A percentile compares a stretch with the other conserved stretches of the same genome.
Evolutionary conservation across 2,329 filamentous ascomycete species (phyloP).

Genomic region (Aspergillus quadricinctus): DNA sequence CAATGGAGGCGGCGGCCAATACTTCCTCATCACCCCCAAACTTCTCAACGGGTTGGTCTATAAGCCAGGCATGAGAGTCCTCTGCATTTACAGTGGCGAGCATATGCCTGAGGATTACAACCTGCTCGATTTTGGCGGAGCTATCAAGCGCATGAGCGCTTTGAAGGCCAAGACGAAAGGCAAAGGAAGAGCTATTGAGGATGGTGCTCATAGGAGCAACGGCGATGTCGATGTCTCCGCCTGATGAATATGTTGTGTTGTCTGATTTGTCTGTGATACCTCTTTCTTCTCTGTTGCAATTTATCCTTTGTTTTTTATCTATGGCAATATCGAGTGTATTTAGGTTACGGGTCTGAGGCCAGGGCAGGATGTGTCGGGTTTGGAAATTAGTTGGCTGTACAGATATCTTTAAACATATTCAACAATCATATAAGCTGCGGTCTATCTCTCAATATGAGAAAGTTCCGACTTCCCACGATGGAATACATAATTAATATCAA

Average conservation of each 20-base stretch:
- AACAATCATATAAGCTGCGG: neutral
- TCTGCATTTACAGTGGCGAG: constrained; percentile 90
- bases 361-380: neutral
- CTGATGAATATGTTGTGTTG: constrained; percentile 7
- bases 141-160: constrained; percentile 31
- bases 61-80: constrained; percentile 83
- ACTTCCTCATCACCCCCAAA: constrained; percentile 98
- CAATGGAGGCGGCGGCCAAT: constrained; percentile 58
- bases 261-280: constrained; percentile 1
- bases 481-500: too few relatives aligned
- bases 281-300: neutral
- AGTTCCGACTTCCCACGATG: neutral
- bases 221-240: constrained; percentile 18
- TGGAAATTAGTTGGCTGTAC: neutral
- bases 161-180: constrained; percentile 17
- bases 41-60: constrained; percentile 81
- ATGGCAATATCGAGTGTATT: neutral
- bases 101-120: constrained; percentile 42
- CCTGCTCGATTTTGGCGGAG: constrained; percentile 34
- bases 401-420: neutral
- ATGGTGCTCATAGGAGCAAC: constrained; percentile 1
- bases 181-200: constrained; percentile 12
- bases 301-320: too few relatives aligned
- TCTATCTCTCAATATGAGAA: neutral
- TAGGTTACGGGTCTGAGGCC: neutral